Evolutionary conservation across 257 asterid species (phyloP).

Genomic region (Nyctanthes arbortristis): DNA sequence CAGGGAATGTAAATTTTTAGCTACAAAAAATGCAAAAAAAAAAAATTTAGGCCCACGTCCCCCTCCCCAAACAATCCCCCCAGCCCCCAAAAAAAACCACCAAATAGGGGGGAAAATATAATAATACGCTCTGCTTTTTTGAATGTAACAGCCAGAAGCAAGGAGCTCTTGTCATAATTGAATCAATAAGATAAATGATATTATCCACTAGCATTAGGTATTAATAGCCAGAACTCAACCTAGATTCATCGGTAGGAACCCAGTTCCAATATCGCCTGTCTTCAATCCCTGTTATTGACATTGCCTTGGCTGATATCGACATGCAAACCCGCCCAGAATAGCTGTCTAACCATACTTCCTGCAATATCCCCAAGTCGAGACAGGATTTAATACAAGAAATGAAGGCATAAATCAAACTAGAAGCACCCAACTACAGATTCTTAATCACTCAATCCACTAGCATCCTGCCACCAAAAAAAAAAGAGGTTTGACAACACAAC

Average conservation of each 20-base stretch:
- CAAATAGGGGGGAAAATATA: too few relatives aligned
- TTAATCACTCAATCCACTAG: slow-evolving; percentile 7
- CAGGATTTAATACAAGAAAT: slow-evolving; percentile 9
- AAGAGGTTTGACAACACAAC: slow-evolving; percentile 6
- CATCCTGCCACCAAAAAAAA: background rate
- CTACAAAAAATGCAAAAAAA: too few relatives aligned
- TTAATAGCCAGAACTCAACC: slow-evolving; percentile 47
- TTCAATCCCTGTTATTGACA: slow-evolving; percentile 89
- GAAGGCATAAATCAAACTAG: background rate
- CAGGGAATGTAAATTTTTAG: too few relatives aligned
- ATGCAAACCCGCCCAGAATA: slow-evolving; percentile 79
- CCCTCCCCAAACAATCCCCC: too few relatives aligned
- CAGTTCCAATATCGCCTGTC: slow-evolving; percentile 96
- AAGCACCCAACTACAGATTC: slow-evolving; percentile 4
- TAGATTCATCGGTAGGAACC: slow-evolving; percentile 92
- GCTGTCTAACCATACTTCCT: slow-evolving; percentile 91
- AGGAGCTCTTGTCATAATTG: background rate
- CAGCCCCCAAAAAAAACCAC: too few relatives aligned
- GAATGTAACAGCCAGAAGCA: slow-evolving; percentile 19
- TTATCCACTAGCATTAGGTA: slow-evolving; percentile 4
- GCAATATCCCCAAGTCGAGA: slow-evolving; percentile 29
- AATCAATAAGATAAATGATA: background rate
- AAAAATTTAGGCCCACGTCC: too few relatives aligned
- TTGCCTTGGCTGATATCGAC: slow-evolving; percentile 80
- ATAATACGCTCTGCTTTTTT: slow-evolving; percentile 14